These are phyloP conservation scores for Conidiobolus incongruus DNA, from an alignment of 371 early-diverging fungal genomes.

Conservation along the genomic window DNA sequence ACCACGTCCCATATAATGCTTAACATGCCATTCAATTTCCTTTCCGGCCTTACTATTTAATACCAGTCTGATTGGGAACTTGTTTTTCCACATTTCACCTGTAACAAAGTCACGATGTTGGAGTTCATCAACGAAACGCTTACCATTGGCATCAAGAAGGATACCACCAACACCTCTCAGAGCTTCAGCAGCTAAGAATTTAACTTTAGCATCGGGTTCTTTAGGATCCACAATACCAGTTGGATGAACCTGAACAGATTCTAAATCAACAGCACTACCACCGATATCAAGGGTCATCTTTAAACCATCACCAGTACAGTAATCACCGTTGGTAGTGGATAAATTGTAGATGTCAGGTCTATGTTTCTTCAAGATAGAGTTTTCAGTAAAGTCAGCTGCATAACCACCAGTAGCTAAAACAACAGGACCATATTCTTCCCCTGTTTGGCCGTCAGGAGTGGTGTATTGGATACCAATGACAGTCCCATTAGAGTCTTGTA, in stretches of 20 bases:
- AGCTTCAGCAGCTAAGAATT: conserved; percentile 88
- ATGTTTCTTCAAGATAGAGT: conserved; percentile 33
- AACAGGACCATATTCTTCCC: conserved; percentile 48
- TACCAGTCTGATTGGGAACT: conserved; percentile 68
- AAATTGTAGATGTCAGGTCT: conserved; percentile 23
- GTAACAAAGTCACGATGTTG: conserved; percentile 73
- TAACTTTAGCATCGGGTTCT: conserved; percentile 69
- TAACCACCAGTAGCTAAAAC: conserved; percentile 89
- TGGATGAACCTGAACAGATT: conserved; percentile 93
- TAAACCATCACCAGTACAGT: conserved; percentile 90
- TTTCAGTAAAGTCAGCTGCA: conserved; percentile 44
- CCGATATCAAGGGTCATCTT: conserved; percentile 67
- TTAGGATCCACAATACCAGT: conserved; percentile 84
- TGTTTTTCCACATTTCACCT: conserved; percentile 54
- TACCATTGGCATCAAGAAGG: conserved; percentile 55
- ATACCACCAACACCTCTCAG: conserved; percentile 91
- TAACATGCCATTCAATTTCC: conserved; percentile 87
- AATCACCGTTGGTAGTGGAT: conserved; percentile 86
- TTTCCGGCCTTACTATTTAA: conserved; percentile 66
- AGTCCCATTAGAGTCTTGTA: conserved; percentile 23
- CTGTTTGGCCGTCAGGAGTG: conserved; percentile 25
- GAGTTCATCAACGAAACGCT: conserved; percentile 87
- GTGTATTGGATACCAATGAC: conserved; percentile 71
- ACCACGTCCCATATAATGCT: conserved; percentile 80
- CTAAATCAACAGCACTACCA: conserved; percentile 74